Conservation (phyloP, 2,329 filamentous ascomycete species). For the Pseudogymnoascus sp. region DNA sequence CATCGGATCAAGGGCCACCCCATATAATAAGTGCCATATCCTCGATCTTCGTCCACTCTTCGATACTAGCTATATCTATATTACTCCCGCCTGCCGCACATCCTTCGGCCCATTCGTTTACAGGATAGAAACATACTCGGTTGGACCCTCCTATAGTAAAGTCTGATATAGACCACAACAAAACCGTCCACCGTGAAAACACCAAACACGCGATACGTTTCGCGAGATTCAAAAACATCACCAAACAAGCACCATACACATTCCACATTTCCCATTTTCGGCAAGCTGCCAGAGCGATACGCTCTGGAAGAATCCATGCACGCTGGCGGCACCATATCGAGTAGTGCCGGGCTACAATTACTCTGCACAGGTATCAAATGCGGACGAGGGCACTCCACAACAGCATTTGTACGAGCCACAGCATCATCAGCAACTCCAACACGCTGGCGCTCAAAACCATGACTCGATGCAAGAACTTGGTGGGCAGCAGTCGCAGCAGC, state of each 20-base stretch:
- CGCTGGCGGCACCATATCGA: slow-evolving; percentile 69
- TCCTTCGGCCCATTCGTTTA: slow-evolving; percentile 3
- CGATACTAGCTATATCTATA: slow-evolving; percentile 7
- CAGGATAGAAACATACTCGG: background rate
- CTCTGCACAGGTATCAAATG: slow-evolving; percentile 59
- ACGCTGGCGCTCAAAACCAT: slow-evolving; percentile 27
- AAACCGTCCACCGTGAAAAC: slow-evolving; percentile 26
- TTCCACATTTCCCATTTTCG: slow-evolving; percentile 47
- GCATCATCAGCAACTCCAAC: slow-evolving; percentile 30
- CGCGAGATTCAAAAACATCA: slow-evolving; percentile 25
- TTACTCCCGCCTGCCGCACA: background rate
- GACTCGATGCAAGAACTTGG: slow-evolving; percentile 24
- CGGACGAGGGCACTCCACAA: slow-evolving; percentile 57
- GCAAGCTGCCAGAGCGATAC: slow-evolving; percentile 66
- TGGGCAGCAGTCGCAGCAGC: slow-evolving; percentile 46
- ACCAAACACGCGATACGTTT: slow-evolving; percentile 24
- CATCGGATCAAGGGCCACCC: background rate
- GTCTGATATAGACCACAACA: slow-evolving; percentile 25
- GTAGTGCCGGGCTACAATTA: slow-evolving; percentile 65
- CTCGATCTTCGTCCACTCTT: slow-evolving; percentile 6
- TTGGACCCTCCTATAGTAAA: slow-evolving; percentile 25
- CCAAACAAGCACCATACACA: slow-evolving; percentile 21
- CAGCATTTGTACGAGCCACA: slow-evolving; percentile 55
- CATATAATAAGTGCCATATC: slow-evolving; percentile 12
- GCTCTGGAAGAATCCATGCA: slow-evolving; percentile 72